Percentiles rank a stretch among this genome's conserved stretches.
Evolutionary conservation across 2,329 filamentous ascomycete genomes (phyloP).

Genomic region (Aspergillus calidoustus): DNA sequence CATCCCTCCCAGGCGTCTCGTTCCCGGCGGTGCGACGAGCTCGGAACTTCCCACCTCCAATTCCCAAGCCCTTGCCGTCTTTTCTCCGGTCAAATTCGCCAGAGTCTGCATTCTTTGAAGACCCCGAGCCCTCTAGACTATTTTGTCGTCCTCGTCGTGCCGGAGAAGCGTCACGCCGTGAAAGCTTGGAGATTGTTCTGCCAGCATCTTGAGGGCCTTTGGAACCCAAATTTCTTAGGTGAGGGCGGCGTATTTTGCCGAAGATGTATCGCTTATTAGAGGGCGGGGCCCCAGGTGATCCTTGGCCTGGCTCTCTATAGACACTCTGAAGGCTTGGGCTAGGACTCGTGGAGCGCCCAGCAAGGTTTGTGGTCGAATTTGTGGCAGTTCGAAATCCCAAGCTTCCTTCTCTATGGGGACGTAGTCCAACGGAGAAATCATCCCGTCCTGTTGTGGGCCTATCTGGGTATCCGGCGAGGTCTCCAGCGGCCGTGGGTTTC

Average conservation of each 20-base stretch:
- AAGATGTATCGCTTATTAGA: slow-evolving; percentile 57
- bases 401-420: slow-evolving; percentile 56
- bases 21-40: slow-evolving; percentile 39
- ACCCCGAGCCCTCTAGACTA: slow-evolving; percentile 38
- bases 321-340: slow-evolving; percentile 75
- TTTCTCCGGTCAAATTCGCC: slow-evolving; percentile 45
- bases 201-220: slow-evolving; percentile 33
- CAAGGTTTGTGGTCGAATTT: slow-evolving; percentile 54
- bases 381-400: slow-evolving; percentile 52
- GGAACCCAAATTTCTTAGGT: slow-evolving; percentile 38
- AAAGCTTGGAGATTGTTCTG: slow-evolving; percentile 23
- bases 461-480: slow-evolving; percentile 57
- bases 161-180: slow-evolving; percentile 40
- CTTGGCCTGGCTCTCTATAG: slow-evolving; percentile 51
- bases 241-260: slow-evolving; percentile 57
- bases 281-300: slow-evolving; percentile 43
- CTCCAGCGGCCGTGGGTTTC: slow-evolving; percentile 43
- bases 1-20: slow-evolving; percentile 32
- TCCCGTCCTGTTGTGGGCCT: slow-evolving; percentile 78
- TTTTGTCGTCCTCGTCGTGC: slow-evolving; percentile 37
- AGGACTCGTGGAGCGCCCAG: slow-evolving; percentile 75
- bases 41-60: slow-evolving; percentile 39
- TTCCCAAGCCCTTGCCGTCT: slow-evolving; percentile 41
- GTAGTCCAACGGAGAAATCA: slow-evolving; percentile 64
- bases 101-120: slow-evolving; percentile 32